Base-by-base conservation (phyloP, 176 grass and related monocot species). In the Bonia amplexicaulis region DNA sequence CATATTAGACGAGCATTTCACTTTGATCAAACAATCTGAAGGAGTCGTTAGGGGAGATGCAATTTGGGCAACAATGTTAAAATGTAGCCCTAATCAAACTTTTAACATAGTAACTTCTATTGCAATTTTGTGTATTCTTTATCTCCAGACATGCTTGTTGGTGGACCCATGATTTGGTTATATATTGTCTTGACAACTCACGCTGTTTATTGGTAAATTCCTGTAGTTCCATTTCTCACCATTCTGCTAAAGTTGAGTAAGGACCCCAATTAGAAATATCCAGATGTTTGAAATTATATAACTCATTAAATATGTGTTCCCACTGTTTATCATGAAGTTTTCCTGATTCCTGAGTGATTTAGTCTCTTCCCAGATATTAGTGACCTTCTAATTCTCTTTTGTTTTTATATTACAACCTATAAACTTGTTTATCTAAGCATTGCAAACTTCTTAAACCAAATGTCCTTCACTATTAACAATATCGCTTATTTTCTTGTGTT, bases 401-500 rank as follows among this genome's bases (percentile, higher is more conserved):
- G 45, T 17, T 53, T 87, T 73, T 37, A 37, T 37, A 23, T 57
- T 78, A 15, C 22, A 74, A 33, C 63, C 52, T 48, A 12, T 66
- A 17, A 8, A 47, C 54, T 71, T 76, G n/a, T 22, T 17, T 75
- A 63, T 73, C 8, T 66, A 33, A 78, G 27, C 31, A 37, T 35
- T 60, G 58, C 9, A 81, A 65, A 48, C 42, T 79, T 65, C 25
- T 62, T 65, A 39, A 44, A 27, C 19, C 49, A 33, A 52, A 19
- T 84, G 41, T 65, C 42, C 68, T 63, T 58, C 42, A 79, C 5
- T 79, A 66, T 83, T 84, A 31, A 69, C 65, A 52, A 73, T 85
- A 76, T 67, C 35, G 40, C 76, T 35, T 46, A 23, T 60, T 88
- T 82, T 90, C 45, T 74, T 85, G 47, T 55, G 15, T 85, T 69